Evolutionary conservation across 2,329 filamentous ascomycete genomes (phyloP).

Genomic region (Rhynchosporium secalis): DNA sequence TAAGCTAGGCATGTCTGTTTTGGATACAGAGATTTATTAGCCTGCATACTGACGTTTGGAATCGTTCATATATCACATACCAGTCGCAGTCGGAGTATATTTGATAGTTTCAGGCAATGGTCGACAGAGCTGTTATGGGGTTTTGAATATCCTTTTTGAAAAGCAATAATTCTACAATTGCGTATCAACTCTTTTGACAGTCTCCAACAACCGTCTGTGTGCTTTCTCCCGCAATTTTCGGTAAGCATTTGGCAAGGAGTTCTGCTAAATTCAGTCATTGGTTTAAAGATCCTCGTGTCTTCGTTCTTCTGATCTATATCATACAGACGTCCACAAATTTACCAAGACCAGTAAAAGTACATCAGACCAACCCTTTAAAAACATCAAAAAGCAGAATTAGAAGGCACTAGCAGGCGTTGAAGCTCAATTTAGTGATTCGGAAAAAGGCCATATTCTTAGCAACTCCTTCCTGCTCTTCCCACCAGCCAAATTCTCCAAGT

Average conservation of each 20-base stretch:
- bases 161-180: not conserved
- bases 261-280: not conserved
- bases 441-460: constrained; percentile 1
- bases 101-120: not conserved
- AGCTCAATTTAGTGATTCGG: constrained; percentile 5
- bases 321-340: not conserved
- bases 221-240: not conserved
- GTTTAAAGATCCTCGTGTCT: not conserved
- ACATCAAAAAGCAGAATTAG: not conserved
- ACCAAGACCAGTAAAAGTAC: not conserved
- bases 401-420: not conserved
- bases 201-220: not conserved
- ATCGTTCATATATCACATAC: not conserved
- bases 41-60: not conserved
- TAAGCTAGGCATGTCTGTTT: no score
- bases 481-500: constrained; percentile 4
- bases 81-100: not conserved
- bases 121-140: not conserved
- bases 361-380: not conserved
- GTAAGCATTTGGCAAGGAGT: not conserved
- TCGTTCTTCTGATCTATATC: not conserved
- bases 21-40: no score
- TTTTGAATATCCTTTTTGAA: not conserved
- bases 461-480: constrained; percentile 7
- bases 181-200: not conserved